phyloP scores from a whole-genome alignment of 1,284 basidiomycete genomes.

The Amylostereum areolatum region DNA sequence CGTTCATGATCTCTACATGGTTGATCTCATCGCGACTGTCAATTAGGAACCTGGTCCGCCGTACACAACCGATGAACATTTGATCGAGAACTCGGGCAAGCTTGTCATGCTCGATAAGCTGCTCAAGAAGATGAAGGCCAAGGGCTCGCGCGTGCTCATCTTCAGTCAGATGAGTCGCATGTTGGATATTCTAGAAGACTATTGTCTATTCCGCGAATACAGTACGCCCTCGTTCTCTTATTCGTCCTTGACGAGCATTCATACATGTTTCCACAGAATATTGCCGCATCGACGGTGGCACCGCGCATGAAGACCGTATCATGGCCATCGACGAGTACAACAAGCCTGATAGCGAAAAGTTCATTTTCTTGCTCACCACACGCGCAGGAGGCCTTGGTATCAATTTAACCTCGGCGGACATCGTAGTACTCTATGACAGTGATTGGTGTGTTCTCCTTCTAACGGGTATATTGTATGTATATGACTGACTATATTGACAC shows the following conservation, averaged over 20 bases:
- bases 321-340: slow-evolving; percentile 98
- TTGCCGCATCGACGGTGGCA: slow-evolving; percentile 94
- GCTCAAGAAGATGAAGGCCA: slow-evolving; percentile 81
- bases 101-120: slow-evolving; percentile 98
- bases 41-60: slow-evolving; percentile 90
- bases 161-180: slow-evolving; percentile 98
- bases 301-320: slow-evolving; percentile 95
- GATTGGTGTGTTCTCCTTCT: slow-evolving; percentile 66
- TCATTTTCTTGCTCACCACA: slow-evolving; percentile 95
- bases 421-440: slow-evolving; percentile 96
- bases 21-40: not conserved
- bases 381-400: slow-evolving; percentile 98
- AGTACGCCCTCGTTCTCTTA: slow-evolving; percentile 45
- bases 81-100: slow-evolving; percentile 93
- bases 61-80: slow-evolving; percentile 97
- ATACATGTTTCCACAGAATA: slow-evolving; percentile 56
- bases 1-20: not conserved
- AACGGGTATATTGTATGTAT: not conserved
- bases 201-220: slow-evolving; percentile 89
- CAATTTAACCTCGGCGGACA: slow-evolving; percentile 92
- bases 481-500: slow-evolving; percentile 1
- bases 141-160: slow-evolving; percentile 93
- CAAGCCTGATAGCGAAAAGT: slow-evolving; percentile 91
- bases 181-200: slow-evolving; percentile 95
- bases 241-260: not conserved